A percentile compares a stretch with the other conserved stretches of the same genome.
Conservation (phyloP, 2,329 filamentous ascomycete genomes). For the Trichoderma polysporum region DNA sequence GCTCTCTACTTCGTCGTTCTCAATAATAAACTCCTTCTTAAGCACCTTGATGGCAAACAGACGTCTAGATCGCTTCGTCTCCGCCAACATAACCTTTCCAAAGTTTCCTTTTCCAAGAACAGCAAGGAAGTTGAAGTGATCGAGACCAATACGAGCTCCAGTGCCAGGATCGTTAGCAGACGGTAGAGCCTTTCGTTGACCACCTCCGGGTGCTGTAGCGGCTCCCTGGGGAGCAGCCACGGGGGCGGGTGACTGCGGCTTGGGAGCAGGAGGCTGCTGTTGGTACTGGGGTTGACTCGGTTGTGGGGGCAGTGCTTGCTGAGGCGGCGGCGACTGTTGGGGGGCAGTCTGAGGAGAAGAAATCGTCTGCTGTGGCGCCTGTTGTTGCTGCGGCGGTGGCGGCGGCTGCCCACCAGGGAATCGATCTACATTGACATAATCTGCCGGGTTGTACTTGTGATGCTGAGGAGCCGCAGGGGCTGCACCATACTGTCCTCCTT, state of each 20-base stretch:
- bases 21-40: conserved; percentile 99
- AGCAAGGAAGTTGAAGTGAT: conserved; percentile 98
- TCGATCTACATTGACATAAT: conserved; percentile 64
- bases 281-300: conserved; percentile 40
- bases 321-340: conserved; percentile 38
- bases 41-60: conserved; percentile 98
- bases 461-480: conserved; percentile 45
- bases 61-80: conserved; percentile 88
- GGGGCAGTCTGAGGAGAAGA: conserved; percentile 39
- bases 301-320: conserved; percentile 32
- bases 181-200: conserved; percentile 60
- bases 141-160: conserved; percentile 83
- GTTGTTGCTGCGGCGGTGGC: conserved; percentile 37
- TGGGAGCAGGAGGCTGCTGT: conserved; percentile 34
- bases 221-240: conserved; percentile 33
- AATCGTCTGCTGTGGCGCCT: conserved; percentile 37
- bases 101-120: conserved; percentile 99
- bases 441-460: conserved; percentile 73
- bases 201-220: conserved; percentile 18
- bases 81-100: conserved; percentile 98
- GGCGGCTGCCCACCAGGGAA: conserved; percentile 40
- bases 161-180: conserved; percentile 70
- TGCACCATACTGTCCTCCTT: conserved; percentile 35
- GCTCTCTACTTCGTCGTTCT: conserved; percentile 98
- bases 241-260: conserved; percentile 42